These are phyloP conservation scores for Suillus subalutaceus DNA, from an alignment of 768 basidiomycete species.

Conservation along the genomic window DNA sequence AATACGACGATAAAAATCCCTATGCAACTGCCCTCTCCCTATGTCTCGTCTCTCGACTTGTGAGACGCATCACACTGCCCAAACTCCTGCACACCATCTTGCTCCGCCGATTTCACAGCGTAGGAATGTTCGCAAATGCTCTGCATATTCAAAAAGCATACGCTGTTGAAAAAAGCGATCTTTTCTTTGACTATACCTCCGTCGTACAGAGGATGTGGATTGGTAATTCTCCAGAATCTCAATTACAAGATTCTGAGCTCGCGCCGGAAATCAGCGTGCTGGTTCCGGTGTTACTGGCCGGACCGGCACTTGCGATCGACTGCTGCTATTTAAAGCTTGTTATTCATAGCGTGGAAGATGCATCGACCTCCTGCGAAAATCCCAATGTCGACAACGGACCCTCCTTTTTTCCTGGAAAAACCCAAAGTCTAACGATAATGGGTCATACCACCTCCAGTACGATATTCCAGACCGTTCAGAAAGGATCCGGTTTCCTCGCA, in stretches of 20 bases:
- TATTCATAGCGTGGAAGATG: no score
- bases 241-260: background rate
- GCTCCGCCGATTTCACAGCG: background rate
- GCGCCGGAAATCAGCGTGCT: background rate
- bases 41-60: constrained; percentile 34
- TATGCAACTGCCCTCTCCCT: constrained; percentile 34
- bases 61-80: constrained; percentile 32
- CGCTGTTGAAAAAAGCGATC: background rate
- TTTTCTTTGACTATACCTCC: background rate
- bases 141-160: background rate
- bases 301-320: background rate
- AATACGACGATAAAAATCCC: background rate
- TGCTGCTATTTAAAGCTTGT: background rate
- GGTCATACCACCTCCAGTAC: background rate
- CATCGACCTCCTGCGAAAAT: no score
- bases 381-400: background rate
- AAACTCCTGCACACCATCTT: constrained; percentile 28
- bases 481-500: background rate
- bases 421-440: background rate
- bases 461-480: fast-evolving
- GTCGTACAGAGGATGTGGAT: background rate
- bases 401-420: background rate
- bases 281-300: background rate
- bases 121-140: background rate
- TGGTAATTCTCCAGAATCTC: fast-evolving